Evolutionary conservation across 2,329 filamentous ascomycete species (phyloP).

Genomic region (Fusarium abutilonis): DNA sequence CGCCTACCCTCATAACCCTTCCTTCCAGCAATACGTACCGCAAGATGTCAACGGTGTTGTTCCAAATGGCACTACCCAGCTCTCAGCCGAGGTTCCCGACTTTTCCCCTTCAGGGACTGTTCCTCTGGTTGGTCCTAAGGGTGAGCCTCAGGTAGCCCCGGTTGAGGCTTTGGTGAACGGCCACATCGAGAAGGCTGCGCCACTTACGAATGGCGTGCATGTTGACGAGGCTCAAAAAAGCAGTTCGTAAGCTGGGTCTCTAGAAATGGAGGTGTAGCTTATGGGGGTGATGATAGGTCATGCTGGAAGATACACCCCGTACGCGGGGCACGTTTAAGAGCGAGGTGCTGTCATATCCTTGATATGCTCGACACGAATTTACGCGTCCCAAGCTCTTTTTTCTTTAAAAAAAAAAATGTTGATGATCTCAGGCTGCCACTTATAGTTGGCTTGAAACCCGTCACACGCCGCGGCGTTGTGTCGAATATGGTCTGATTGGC

Average conservation of each 20-base stretch:
- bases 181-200: conserved; percentile 26
- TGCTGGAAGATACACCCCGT: conserved; percentile 11
- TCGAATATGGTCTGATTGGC: conserved; percentile 28
- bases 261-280: conserved; percentile 13
- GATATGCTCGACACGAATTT: conserved; percentile 30
- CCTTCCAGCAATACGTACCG: conserved; percentile 49
- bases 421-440: conserved; percentile 33
- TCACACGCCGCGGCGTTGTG: conserved; percentile 35
- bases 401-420: conserved; percentile 26
- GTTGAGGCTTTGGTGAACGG: conserved; percentile 37
- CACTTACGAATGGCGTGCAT: conserved; percentile 47
- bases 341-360: conserved; percentile 18
- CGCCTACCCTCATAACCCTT: conserved; percentile 45
- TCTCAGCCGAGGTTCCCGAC: conserved; percentile 54
- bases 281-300: conserved; percentile 12
- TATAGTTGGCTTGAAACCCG: conserved; percentile 21
- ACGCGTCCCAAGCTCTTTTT: conserved; percentile 25
- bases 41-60: conserved; percentile 51
- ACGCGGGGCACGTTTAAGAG: conserved; percentile 11
- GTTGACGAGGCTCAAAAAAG: conserved; percentile 21
- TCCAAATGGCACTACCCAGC: conserved; percentile 46
- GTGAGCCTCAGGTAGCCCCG: conserved; percentile 23
- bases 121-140: conserved; percentile 24
- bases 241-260: conserved; percentile 28
- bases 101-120: conserved; percentile 51